Base-by-base conservation (phyloP, 2,329 filamentous ascomycete species). In the Pyrenochaeta sp. region DNA sequence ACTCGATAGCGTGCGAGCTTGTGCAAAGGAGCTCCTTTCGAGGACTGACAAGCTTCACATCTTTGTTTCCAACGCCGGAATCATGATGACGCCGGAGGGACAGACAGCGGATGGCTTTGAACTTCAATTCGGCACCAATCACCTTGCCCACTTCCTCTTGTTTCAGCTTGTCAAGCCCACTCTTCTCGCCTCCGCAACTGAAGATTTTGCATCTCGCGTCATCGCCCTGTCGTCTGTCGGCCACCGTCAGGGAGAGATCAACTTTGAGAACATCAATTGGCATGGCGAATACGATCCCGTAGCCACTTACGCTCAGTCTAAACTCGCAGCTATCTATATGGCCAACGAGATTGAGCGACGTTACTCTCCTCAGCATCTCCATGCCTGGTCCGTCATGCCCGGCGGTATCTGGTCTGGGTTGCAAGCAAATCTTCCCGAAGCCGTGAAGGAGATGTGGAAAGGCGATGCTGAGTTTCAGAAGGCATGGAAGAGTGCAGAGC, bases 301-400 rank as follows among this genome's bases (percentile, higher is more conserved):
- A 47, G 36, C 52, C 1, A 74, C 78, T 1, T 86, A 85, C 55
- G 78, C 71, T 0, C 78, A 82, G 51, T 75, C 77, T 35, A 86
- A 85, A 61, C 74, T 78, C 0, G 81, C 82, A 4, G 82, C 81
- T 45, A 75, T 84, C 18, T 82, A 78, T 60, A 77, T 81, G 50
- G 78, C 82, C 6, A 83, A 81, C 54, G 76, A 83, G 46, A 73
- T 85, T 23, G 81, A 85, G 31, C 74, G 81, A 1, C 76, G 75
- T 1, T 83, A 81, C 58, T 78, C 77, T 4, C 21, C 67, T 0
- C 60, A 71, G 2, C 77, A 80, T 10, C 58, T 85, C 0, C 81
- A 82, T 47, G 81, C 75, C 0, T 65, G 72, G 14, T 75, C 74
- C 17, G 49, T 83, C 5, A 79, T 83, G 49, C 83, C 83, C 0